These are phyloP conservation scores for Cladorrhinum sp. DNA, from an alignment of 2,329 filamentous ascomycete genomes.

Conservation along the genomic window DNA sequence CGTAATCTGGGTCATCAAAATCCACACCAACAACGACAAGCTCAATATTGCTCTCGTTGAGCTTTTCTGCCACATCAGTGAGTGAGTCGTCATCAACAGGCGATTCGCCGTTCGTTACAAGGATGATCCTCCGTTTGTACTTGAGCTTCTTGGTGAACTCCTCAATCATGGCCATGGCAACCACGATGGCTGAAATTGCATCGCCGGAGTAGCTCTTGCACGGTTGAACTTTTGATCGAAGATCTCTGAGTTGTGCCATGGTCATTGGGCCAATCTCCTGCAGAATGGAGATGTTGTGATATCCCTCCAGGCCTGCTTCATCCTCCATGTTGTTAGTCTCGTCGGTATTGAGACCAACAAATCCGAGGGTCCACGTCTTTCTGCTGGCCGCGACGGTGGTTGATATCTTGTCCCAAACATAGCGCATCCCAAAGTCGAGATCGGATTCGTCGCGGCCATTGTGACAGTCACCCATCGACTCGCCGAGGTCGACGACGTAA, in stretches of 20 bases:
- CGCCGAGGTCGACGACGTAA: conserved; percentile 85
- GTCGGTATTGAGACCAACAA: conserved; percentile 80
- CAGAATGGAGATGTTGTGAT: conserved; percentile 77
- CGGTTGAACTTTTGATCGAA: conserved; percentile 63
- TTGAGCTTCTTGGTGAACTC: conserved; percentile 78
- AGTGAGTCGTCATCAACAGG: conserved; percentile 70
- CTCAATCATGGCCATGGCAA: conserved; percentile 84
- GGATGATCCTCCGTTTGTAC: conserved; percentile 73
- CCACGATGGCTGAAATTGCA: conserved; percentile 79
- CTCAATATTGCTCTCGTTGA: conserved; percentile 74
- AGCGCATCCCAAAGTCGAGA: conserved; percentile 84
- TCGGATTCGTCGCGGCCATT: conserved; percentile 73
- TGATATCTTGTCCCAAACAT: conserved; percentile 91
- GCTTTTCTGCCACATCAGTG: conserved; percentile 62
- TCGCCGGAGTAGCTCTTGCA: conserved; percentile 72
- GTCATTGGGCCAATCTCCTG: conserved; percentile 61
- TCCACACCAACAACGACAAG: conserved; percentile 82
- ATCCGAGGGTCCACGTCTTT: conserved; percentile 72
- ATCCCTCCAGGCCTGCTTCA: conserved; percentile 65
- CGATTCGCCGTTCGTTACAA: conserved; percentile 80
- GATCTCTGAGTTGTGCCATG: conserved; percentile 65
- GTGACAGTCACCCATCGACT: conserved; percentile 73
- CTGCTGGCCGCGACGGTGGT: conserved; percentile 65
- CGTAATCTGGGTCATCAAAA: conserved; percentile 87
- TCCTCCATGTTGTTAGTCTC: conserved; percentile 67